Percentiles rank a stretch among this genome's conserved stretches.
Conservation (phyloP, 1,284 basidiomycete genomes). For the Ustilago nuda region DNA sequence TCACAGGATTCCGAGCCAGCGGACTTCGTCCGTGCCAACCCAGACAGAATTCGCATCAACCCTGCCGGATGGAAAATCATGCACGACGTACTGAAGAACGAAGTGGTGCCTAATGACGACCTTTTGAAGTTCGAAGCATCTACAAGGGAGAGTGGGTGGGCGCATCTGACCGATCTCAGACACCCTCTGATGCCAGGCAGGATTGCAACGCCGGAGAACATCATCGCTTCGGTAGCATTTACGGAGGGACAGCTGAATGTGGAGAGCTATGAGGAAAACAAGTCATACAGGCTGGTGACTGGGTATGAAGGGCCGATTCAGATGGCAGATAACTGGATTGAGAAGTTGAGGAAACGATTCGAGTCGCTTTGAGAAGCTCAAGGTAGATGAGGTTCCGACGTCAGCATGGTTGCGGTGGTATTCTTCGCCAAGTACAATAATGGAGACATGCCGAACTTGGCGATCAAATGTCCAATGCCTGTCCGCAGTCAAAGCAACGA, state of each 20-base stretch:
- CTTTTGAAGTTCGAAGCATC: constrained; percentile 60
- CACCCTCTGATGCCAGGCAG: constrained; percentile 64
- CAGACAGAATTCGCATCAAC: constrained; percentile 57
- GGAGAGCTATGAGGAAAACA: constrained; percentile 63
- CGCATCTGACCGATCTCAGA: constrained; percentile 61
- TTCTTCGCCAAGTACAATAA: too few species aligned
- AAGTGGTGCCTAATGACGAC: constrained; percentile 57
- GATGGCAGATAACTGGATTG: constrained; percentile 50
- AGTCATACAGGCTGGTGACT: constrained; percentile 61
- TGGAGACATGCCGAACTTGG: too few species aligned
- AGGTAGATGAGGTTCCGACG: too few species aligned
- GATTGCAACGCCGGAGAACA: constrained; percentile 63
- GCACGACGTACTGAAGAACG: constrained; percentile 57
- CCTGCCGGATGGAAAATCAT: constrained; percentile 54
- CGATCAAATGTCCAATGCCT: too few species aligned
- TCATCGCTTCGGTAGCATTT: constrained; percentile 64
- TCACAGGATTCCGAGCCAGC: constrained; percentile 33
- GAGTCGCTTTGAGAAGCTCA: constrained; percentile 29
- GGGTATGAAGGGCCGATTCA: constrained; percentile 61
- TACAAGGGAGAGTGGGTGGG: constrained; percentile 62
- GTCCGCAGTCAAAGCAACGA: too few species aligned
- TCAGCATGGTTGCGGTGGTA: too few species aligned
- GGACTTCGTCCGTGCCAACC: constrained; percentile 46
- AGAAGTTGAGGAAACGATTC: constrained; percentile 34
- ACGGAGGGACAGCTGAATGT: constrained; percentile 51